phyloP scores from a whole-genome alignment of 2,329 filamentous ascomycete species.

The Daldinia sp. region DNA sequence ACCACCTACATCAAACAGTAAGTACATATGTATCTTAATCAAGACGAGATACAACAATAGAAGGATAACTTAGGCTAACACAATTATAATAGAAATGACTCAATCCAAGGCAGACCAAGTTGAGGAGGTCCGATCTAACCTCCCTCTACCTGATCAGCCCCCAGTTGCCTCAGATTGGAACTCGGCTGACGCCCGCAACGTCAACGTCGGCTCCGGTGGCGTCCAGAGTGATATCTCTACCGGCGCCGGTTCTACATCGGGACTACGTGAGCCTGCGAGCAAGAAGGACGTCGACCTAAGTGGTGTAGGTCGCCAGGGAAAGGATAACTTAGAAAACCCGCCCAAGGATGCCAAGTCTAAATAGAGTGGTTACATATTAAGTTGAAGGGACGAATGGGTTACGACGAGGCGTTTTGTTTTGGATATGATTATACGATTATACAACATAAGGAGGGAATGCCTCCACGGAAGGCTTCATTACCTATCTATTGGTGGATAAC shows the following conservation, averaged over 20 bases:
- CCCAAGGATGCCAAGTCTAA: conserved; percentile 67
- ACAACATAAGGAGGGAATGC: background rate
- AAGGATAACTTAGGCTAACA: conserved; percentile 3
- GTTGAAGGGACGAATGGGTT: background rate
- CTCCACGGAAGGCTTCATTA: background rate
- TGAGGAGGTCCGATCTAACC: conserved; percentile 75
- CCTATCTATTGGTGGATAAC: conserved; percentile 1
- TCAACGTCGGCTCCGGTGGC: conserved; percentile 76
- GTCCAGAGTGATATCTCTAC: conserved; percentile 66
- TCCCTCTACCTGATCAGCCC: conserved; percentile 83
- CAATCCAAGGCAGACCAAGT: conserved; percentile 73
- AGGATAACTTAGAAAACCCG: conserved; percentile 67
- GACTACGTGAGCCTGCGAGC: conserved; percentile 70
- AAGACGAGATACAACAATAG: background rate
- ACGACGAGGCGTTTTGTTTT: background rate
- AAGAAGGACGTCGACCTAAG: conserved; percentile 68
- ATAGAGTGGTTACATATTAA: background rate
- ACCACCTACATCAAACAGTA: conserved; percentile 8
- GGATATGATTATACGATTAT: background rate
- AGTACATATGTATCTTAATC: background rate
- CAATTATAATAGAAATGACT: conserved; percentile 52
- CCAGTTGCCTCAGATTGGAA: conserved; percentile 83
- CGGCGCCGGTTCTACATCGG: conserved; percentile 61
- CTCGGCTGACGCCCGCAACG: conserved; percentile 74
- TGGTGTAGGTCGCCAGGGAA: conserved; percentile 72